Conservation (phyloP, 2,329 filamentous ascomycete species). For the Colletotrichum sojae region DNA sequence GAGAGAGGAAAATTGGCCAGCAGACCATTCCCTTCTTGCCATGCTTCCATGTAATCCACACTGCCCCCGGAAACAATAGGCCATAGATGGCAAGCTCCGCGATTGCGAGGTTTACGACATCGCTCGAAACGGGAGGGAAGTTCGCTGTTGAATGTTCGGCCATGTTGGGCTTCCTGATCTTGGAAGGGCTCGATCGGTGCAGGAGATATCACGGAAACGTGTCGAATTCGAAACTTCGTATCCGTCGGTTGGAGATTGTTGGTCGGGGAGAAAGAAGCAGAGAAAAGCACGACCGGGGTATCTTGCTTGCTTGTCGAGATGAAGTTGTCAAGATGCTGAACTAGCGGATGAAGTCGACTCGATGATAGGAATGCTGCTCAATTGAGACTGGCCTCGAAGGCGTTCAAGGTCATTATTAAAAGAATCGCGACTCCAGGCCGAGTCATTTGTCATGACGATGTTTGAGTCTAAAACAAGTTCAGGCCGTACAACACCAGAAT, state of each 20-base stretch:
- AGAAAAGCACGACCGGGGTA: neutral
- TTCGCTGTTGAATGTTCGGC: constrained; percentile 2
- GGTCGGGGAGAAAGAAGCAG: neutral
- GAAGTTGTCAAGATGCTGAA: neutral
- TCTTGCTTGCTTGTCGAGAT: neutral
- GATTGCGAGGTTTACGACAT: constrained; percentile 39
- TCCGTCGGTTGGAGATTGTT: neutral
- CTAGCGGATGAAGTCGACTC: neutral
- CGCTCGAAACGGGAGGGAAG: constrained; percentile 30
- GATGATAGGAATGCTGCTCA: neutral
- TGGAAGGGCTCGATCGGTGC: neutral
- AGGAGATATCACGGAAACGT: neutral
- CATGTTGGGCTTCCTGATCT: constrained; percentile 15
- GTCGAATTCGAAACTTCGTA: too few species aligned
- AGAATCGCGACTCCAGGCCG: constrained; percentile 7
- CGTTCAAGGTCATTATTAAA: constrained; percentile 12
- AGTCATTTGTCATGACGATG: constrained; percentile 26
- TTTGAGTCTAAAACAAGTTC: constrained; percentile 27
- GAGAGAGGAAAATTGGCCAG: constrained; percentile 48
- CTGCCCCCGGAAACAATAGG: constrained; percentile 40
- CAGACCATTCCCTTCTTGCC: constrained; percentile 49
- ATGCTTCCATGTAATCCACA: constrained; percentile 47
- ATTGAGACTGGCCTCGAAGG: neutral
- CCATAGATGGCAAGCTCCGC: constrained; percentile 45
- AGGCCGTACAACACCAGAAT: constrained; percentile 1